Evolutionary conservation across 495 filamentous ascomycete genomes (phyloP).

Genomic region (Penicillium fimorum): DNA sequence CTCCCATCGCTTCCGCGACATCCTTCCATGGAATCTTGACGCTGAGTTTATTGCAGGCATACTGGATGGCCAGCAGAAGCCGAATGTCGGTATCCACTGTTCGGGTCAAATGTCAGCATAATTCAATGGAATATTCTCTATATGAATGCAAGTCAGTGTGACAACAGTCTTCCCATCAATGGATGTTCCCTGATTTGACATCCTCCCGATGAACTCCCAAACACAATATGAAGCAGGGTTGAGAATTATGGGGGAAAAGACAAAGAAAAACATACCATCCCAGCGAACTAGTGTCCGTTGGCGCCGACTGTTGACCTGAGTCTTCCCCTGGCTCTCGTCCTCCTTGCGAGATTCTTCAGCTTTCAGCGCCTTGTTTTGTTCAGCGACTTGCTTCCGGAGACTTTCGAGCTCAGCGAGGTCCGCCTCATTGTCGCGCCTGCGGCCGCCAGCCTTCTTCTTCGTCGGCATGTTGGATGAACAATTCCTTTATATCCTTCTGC

Average conservation of each 20-base stretch:
- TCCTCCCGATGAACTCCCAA: not conserved
- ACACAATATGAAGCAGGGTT: not conserved
- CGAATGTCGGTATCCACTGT: constrained; percentile 43
- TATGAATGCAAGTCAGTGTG: not conserved
- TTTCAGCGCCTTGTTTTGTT: not conserved
- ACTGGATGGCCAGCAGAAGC: constrained; percentile 45
- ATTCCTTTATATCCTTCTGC: not conserved
- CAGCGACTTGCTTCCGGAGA: not conserved
- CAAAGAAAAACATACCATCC: constrained; percentile 36
- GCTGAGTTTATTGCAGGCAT: constrained; percentile 33
- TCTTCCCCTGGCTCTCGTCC: not conserved
- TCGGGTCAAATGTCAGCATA: not conserved
- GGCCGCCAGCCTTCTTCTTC: not conserved
- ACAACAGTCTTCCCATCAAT: not conserved
- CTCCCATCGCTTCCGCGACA: constrained; percentile 36
- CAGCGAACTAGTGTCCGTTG: constrained; percentile 45
- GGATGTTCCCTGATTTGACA: not conserved
- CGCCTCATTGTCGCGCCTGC: not conserved
- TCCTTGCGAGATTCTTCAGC: not conserved
- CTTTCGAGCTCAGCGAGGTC: not conserved
- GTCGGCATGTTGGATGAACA: not conserved
- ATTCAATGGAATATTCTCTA: not conserved
- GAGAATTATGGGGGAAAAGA: not conserved
- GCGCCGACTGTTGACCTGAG: not conserved
- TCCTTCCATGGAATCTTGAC: constrained; percentile 44